These are phyloP conservation scores for Warburgia ugandensis DNA, from an alignment of 164 flowering plant species.

Conservation along the genomic window DNA sequence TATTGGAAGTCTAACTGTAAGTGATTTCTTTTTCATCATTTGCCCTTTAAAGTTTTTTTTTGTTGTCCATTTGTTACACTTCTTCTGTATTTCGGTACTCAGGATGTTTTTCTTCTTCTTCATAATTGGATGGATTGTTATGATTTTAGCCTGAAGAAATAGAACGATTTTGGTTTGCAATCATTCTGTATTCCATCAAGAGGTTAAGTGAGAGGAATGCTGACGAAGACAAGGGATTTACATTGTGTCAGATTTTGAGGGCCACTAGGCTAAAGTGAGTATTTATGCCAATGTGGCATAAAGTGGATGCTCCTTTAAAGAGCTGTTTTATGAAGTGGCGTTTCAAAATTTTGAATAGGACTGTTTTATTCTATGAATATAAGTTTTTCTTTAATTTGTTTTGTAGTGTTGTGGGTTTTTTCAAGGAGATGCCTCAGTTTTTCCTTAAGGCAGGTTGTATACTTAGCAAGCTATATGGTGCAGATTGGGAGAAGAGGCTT, in stretches of 20 bases:
- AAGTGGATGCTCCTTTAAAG: no score
- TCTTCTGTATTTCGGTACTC: background rate
- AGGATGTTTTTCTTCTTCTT: background rate
- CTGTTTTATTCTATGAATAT: background rate
- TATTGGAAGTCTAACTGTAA: conserved; percentile 61
- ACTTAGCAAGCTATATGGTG: conserved; percentile 54
- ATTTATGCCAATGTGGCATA: no score
- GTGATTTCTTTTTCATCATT: background rate
- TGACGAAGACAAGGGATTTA: conserved; percentile 29
- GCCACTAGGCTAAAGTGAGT: conserved; percentile 62
- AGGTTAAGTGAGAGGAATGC: conserved; percentile 37
- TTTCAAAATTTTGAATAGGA: background rate
- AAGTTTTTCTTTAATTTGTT: background rate
- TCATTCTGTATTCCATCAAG: conserved; percentile 53
- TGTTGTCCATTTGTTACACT: background rate
- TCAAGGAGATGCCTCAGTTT: conserved; percentile 87
- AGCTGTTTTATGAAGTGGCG: background rate
- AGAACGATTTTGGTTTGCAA: conserved; percentile 79
- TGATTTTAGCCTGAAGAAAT: conserved; percentile 63
- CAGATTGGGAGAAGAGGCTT: conserved; percentile 86
- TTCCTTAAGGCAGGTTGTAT: conserved; percentile 64
- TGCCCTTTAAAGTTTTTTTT: background rate
- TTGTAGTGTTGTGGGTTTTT: conserved; percentile 69
- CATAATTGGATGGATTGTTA: background rate
- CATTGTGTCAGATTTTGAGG: conserved; percentile 64